A percentile compares a stretch with the other conserved stretches of the same genome.
Evolutionary conservation across 106 monocot genomes (phyloP).

Genomic region (Vanilla planifolia): DNA sequence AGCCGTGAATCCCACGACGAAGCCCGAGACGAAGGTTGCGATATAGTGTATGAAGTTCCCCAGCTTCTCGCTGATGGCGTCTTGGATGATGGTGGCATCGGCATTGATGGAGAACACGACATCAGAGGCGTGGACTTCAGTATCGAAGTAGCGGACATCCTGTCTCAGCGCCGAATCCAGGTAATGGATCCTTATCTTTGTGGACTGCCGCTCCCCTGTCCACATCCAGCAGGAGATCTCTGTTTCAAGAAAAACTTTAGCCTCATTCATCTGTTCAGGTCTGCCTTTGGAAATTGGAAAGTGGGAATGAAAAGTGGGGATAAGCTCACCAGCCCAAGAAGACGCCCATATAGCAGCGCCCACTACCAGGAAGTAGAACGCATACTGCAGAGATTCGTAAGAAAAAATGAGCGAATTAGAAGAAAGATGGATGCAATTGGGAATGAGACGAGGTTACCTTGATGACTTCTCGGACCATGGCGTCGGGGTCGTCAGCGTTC

Average conservation of each 20-base stretch:
- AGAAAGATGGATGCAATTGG: neutral
- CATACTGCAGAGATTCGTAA: conserved; percentile 35
- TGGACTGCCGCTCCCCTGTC: conserved; percentile 92
- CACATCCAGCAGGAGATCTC: conserved; percentile 99
- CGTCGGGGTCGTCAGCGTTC: conserved; percentile 60
- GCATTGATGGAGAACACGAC: conserved; percentile 87
- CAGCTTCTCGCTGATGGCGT: conserved; percentile 98
- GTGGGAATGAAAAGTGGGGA: neutral
- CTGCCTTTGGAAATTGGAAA: neutral
- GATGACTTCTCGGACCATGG: conserved; percentile 81
- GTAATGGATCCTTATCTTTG: conserved; percentile 82
- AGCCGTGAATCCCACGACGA: conserved; percentile 80
- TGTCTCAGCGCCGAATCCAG: conserved; percentile 76
- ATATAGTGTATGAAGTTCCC: conserved; percentile 83
- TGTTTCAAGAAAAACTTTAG: conserved; percentile 8
- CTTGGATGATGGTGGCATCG: conserved; percentile 82
- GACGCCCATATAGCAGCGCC: conserved; percentile 76
- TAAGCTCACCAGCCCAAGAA: conserved; percentile 61
- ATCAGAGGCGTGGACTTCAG: conserved; percentile 81
- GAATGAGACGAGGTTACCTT: conserved; percentile 30
- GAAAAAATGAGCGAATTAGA: neutral
- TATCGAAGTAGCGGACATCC: conserved; percentile 90
- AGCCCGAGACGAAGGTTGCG: conserved; percentile 80
- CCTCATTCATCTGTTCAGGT: neutral
- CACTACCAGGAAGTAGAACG: conserved; percentile 70